Conservation (phyloP, 768 basidiomycete genomes). For the Tephrocybe sp. region DNA sequence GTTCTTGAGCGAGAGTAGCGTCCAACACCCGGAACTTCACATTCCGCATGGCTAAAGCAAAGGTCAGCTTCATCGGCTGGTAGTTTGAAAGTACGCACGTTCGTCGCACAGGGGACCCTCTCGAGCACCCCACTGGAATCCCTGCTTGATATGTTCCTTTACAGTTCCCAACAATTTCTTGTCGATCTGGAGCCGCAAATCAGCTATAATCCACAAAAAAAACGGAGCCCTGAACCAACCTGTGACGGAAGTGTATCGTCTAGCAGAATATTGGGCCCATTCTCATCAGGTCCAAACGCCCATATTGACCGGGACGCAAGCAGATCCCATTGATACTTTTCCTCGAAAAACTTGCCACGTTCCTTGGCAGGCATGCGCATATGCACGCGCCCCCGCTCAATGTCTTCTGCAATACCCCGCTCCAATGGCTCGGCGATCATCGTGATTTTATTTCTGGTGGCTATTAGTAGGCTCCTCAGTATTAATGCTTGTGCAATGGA, state of each 20-base stretch:
- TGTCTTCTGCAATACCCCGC: constrained; percentile 93
- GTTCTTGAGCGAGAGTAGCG: constrained; percentile 89
- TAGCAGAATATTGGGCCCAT: constrained; percentile 88
- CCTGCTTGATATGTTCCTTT: constrained; percentile 96
- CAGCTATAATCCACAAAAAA: background rate
- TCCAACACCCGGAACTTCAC: constrained; percentile 97
- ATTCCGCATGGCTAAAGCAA: constrained; percentile 84
- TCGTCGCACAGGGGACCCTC: constrained; percentile 99
- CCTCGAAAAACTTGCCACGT: constrained; percentile 93
- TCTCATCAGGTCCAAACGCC: constrained; percentile 98
- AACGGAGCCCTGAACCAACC: constrained; percentile 37
- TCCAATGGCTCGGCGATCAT: constrained; percentile 99
- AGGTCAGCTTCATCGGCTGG: background rate
- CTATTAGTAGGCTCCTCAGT: background rate
- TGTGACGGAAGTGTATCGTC: constrained; percentile 97
- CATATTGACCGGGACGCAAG: constrained; percentile 97
- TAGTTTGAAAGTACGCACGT: constrained; percentile 62
- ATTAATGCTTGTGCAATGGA: constrained; percentile 8
- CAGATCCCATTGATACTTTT: constrained; percentile 98
- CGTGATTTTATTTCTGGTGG: constrained; percentile 88
- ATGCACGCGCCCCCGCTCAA: constrained; percentile 89
- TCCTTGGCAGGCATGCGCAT: constrained; percentile 97
- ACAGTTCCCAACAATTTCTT: constrained; percentile 89
- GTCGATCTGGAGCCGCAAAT: constrained; percentile 60
- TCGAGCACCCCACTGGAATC: constrained; percentile 98